phyloP scores from a whole-genome alignment of 495 filamentous ascomycete genomes.

The Neurospora cerealis region DNA sequence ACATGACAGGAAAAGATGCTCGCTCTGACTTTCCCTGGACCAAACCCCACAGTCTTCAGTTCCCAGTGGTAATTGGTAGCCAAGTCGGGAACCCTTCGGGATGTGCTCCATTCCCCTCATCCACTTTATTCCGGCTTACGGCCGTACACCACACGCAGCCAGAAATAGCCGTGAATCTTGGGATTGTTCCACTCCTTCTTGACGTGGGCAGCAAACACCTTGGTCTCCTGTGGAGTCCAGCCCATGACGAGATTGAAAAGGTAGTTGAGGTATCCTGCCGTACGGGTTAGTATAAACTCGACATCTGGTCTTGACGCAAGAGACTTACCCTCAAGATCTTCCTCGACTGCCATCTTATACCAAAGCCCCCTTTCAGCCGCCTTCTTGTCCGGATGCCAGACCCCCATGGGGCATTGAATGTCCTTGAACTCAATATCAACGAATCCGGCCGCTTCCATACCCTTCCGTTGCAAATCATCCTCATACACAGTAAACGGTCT shows the following conservation, averaged over 20 bases:
- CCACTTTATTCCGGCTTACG: slow-evolving; percentile 15
- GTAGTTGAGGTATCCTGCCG: slow-evolving; percentile 15
- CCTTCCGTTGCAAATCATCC: slow-evolving; percentile 40
- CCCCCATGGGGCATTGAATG: background rate
- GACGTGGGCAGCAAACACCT: slow-evolving; percentile 7
- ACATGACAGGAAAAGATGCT: background rate
- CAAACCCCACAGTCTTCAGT: background rate
- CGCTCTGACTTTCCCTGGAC: background rate
- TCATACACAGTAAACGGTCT: slow-evolving; percentile 5
- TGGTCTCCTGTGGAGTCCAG: slow-evolving; percentile 11
- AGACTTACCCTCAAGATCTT: slow-evolving; percentile 15
- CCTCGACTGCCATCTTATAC: slow-evolving; percentile 10
- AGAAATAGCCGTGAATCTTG: slow-evolving; percentile 5
- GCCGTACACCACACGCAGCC: slow-evolving; percentile 18
- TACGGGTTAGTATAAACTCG: background rate
- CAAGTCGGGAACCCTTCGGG: background rate
- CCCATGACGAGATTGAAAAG: slow-evolving; percentile 19
- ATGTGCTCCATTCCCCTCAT: background rate
- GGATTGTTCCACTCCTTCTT: slow-evolving; percentile 8
- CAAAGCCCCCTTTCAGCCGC: slow-evolving; percentile 37
- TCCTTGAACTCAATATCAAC: slow-evolving; percentile 34
- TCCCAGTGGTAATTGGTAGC: background rate
- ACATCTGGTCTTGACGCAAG: background rate
- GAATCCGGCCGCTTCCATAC: slow-evolving; percentile 49
- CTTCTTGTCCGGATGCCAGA: slow-evolving; percentile 26